phyloP scores from a whole-genome alignment of 2,329 filamentous ascomycete genomes.

The Neonectria faginata region DNA sequence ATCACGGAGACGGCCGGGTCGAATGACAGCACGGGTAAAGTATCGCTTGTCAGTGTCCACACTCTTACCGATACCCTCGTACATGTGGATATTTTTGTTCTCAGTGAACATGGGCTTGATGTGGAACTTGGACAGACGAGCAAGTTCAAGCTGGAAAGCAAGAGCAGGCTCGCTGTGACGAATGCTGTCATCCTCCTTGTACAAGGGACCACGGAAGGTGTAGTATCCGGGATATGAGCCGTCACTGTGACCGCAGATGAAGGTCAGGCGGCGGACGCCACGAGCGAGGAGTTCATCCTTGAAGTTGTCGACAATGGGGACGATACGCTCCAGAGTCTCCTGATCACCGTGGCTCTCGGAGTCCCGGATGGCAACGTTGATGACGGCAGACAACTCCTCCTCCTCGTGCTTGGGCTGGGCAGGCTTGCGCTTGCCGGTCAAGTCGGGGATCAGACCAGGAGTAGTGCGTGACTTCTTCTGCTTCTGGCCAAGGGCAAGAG shows the following conservation, averaged over 20 bases:
- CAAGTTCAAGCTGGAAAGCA: conserved; percentile 98
- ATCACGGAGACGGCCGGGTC: conserved; percentile 92
- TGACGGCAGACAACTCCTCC: conserved; percentile 89
- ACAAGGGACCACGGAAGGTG: conserved; percentile 94
- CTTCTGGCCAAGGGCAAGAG: conserved; percentile 73
- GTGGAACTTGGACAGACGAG: conserved; percentile 93
- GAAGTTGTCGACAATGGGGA: conserved; percentile 79
- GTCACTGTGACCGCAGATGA: conserved; percentile 95
- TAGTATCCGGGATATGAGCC: conserved; percentile 97
- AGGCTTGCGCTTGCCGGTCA: conserved; percentile 78
- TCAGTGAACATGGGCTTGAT: conserved; percentile 99
- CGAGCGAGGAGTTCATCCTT: conserved; percentile 86
- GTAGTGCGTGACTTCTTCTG: conserved; percentile 66
- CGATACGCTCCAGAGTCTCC: conserved; percentile 81
- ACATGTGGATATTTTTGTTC: conserved; percentile 99
- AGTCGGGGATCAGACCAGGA: conserved; percentile 74
- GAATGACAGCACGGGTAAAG: conserved; percentile 95
- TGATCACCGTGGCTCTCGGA: conserved; percentile 85
- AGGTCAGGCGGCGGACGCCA: conserved; percentile 89
- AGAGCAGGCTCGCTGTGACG: conserved; percentile 96
- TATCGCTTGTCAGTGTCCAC: conserved; percentile 98
- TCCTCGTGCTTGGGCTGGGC: conserved; percentile 39
- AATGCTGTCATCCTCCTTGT: conserved; percentile 93
- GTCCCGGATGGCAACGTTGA: conserved; percentile 92
- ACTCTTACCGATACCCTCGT: conserved; percentile 94